A percentile compares a stretch with the other conserved stretches of the same genome.
These are phyloP conservation scores for Scheffersomyces lignosus DNA, from an alignment of 805 yeast species.

Conservation along the genomic window DNA sequence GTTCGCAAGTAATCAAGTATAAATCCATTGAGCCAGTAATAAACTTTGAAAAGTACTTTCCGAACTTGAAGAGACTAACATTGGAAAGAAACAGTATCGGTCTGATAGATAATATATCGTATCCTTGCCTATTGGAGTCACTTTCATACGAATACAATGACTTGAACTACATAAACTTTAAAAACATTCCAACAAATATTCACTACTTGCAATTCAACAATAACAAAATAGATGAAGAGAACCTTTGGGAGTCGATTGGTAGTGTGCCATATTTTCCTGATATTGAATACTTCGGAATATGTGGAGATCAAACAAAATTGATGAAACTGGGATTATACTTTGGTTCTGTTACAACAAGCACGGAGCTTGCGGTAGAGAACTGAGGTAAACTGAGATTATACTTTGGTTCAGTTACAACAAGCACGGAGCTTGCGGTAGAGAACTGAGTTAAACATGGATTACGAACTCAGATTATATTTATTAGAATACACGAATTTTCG, in stretches of 20 bases:
- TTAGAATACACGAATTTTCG: no score
- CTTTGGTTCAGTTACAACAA: constrained; percentile 1
- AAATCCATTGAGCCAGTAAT: background rate
- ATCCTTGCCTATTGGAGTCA: constrained; percentile 4
- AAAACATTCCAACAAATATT: constrained; percentile 5
- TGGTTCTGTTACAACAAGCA: background rate
- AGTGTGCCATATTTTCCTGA: constrained; percentile 9
- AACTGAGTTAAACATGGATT: constrained; percentile 6
- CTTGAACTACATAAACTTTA: constrained; percentile 4
- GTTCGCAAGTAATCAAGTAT: background rate
- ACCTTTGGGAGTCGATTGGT: background rate
- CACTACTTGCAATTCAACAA: constrained; percentile 3
- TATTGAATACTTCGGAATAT: constrained; percentile 7
- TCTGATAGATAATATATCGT: constrained; percentile 5
- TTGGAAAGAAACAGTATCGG: constrained; percentile 8
- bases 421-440: background rate
- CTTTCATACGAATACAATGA: constrained; percentile 8
- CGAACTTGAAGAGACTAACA: constrained; percentile 4
- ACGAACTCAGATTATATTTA: no score
- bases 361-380: background rate
- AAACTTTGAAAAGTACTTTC: constrained; percentile 2
- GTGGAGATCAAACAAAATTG: constrained; percentile 9
- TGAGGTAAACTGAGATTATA: constrained; percentile 6
- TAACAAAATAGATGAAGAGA: background rate
- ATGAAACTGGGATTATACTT: constrained; percentile 8